These are phyloP conservation scores for Agaricus blazei DNA, from an alignment of 768 basidiomycete species.

Conservation along the genomic window DNA sequence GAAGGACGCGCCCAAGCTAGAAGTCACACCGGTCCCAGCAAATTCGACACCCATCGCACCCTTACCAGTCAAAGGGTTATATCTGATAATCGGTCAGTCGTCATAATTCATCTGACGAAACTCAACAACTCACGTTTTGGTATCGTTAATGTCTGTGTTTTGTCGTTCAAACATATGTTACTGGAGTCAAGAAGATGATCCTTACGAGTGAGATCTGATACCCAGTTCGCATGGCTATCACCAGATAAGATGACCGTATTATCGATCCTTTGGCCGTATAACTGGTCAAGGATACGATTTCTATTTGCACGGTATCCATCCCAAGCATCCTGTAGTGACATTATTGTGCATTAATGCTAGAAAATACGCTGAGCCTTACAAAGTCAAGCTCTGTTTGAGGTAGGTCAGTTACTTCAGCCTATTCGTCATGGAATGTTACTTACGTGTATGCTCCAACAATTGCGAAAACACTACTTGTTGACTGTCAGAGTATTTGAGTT, in stretches of 20 bases:
- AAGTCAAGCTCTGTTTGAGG: neutral
- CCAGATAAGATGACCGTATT: constrained; percentile 55
- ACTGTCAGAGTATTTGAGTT: constrained; percentile 18
- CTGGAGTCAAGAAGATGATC: neutral
- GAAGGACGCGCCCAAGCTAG: constrained; percentile 38
- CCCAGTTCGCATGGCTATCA: constrained; percentile 61
- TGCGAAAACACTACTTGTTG: constrained; percentile 56
- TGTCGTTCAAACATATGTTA: neutral
- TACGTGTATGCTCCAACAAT: constrained; percentile 20
- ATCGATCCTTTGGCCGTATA: constrained; percentile 45
- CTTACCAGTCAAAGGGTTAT: constrained; percentile 40
- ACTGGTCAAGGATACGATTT: constrained; percentile 36
- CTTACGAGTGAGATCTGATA: constrained; percentile 45
- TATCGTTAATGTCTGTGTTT: constrained; percentile 41
- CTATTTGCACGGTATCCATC: constrained; percentile 55
- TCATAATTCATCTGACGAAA: neutral
- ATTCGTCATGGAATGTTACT: neutral
- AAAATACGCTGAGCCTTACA: neutral
- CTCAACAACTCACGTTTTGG: constrained; percentile 29
- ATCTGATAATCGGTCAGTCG: constrained; percentile 22
- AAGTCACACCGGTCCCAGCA: constrained; percentile 56
- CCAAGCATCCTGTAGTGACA: constrained; percentile 43
- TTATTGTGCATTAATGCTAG: neutral
- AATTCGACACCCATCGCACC: constrained; percentile 58
- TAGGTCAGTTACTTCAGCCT: neutral